Percentiles rank a stretch among this genome's conserved stretches.
Evolutionary conservation across 495 filamentous ascomycete genomes (phyloP).

Genomic region (Xylaria grammica): DNA sequence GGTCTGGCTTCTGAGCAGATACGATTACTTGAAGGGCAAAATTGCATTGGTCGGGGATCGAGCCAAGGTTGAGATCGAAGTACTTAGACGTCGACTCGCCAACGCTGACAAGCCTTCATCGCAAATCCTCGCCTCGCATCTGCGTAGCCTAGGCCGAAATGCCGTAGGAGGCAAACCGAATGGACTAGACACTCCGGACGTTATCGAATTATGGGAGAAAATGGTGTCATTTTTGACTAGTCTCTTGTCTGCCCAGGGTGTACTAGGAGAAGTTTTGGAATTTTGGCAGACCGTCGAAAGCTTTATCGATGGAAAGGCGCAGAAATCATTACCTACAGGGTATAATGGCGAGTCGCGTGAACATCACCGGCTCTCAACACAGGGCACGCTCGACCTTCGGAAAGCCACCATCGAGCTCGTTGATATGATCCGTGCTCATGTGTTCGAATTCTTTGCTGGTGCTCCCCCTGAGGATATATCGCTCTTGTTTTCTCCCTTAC

Average conservation of each 20-base stretch:
- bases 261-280: slow-evolving; percentile 86
- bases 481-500: slow-evolving; percentile 77
- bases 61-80: slow-evolving; percentile 88
- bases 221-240: slow-evolving; percentile 73
- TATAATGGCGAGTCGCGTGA: slow-evolving; percentile 82
- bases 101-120: slow-evolving; percentile 71
- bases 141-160: slow-evolving; percentile 72
- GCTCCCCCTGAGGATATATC: slow-evolving; percentile 90
- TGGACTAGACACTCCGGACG: slow-evolving; percentile 71
- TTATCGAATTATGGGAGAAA: slow-evolving; percentile 90
- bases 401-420: slow-evolving; percentile 80
- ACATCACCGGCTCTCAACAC: slow-evolving; percentile 80
- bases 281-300: slow-evolving; percentile 93
- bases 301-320: slow-evolving; percentile 86
- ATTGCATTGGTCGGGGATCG: slow-evolving; percentile 79
- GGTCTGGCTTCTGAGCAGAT: slow-evolving; percentile 89
- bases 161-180: slow-evolving; percentile 58
- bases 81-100: slow-evolving; percentile 79
- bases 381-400: slow-evolving; percentile 73
- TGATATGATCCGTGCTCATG: slow-evolving; percentile 76
- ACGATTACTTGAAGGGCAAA: slow-evolving; percentile 84
- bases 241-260: slow-evolving; percentile 72
- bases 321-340: slow-evolving; percentile 78
- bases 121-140: slow-evolving; percentile 70
- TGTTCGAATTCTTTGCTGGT: slow-evolving; percentile 84